A percentile compares a stretch with the other conserved stretches of the same genome.
Evolutionary conservation across 2,329 filamentous ascomycete genomes (phyloP).

Genomic region (Cladosporium sp.): DNA sequence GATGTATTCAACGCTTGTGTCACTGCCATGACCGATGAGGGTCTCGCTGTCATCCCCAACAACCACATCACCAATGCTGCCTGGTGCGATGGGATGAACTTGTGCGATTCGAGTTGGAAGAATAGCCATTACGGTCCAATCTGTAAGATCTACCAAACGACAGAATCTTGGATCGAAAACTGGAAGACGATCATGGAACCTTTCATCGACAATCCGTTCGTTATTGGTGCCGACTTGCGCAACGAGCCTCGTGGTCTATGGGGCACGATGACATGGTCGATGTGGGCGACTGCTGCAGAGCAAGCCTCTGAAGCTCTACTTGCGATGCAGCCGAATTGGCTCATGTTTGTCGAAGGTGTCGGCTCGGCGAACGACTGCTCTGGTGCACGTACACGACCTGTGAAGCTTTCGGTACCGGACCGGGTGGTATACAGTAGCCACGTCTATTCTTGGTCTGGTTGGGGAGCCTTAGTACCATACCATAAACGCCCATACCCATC

Average conservation of each 20-base stretch:
- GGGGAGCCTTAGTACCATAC: slow-evolving; percentile 61
- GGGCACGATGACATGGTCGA: slow-evolving; percentile 68
- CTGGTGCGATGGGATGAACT: slow-evolving; percentile 70
- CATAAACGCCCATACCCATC: slow-evolving; percentile 61
- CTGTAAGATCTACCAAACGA: slow-evolving; percentile 64
- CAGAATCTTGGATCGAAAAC: slow-evolving; percentile 65
- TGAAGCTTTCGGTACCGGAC: slow-evolving; percentile 58
- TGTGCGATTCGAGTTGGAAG: slow-evolving; percentile 67
- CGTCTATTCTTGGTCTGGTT: slow-evolving; percentile 71
- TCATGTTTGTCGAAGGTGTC: slow-evolving; percentile 69
- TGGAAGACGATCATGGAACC: slow-evolving; percentile 67
- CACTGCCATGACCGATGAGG: slow-evolving; percentile 61
- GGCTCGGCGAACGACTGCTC: slow-evolving; percentile 67
- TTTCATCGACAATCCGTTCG: slow-evolving; percentile 60
- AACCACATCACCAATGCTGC: slow-evolving; percentile 70
- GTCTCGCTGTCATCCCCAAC: slow-evolving; percentile 67
- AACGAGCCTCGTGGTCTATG: slow-evolving; percentile 70
- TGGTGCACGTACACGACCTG: slow-evolving; percentile 57
- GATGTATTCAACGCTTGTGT: slow-evolving; percentile 64
- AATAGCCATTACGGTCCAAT: slow-evolving; percentile 64
- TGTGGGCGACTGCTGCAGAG: slow-evolving; percentile 67
- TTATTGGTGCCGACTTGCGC: slow-evolving; percentile 67
- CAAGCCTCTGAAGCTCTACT: slow-evolving; percentile 63
- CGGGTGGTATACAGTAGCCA: slow-evolving; percentile 68
- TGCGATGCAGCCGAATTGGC: slow-evolving; percentile 62